phyloP scores from a whole-genome alignment of 495 filamentous ascomycete species.

The Talaromyces proteolyticus region DNA sequence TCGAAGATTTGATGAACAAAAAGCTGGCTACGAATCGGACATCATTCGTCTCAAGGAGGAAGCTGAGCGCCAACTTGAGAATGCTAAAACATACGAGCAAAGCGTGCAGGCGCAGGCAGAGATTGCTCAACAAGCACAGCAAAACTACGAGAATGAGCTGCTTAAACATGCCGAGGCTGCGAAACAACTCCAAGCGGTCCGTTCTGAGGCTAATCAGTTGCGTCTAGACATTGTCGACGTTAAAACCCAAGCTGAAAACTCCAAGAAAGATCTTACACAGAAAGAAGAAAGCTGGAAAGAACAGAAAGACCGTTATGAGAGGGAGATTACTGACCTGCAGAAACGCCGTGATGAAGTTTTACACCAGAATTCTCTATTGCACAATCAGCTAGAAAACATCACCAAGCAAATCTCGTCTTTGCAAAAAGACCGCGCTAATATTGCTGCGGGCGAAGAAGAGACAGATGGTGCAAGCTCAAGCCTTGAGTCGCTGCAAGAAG shows the following conservation, averaged over 20 bases:
- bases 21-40: conserved; percentile 63
- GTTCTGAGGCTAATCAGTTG: conserved; percentile 73
- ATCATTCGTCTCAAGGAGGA: conserved; percentile 82
- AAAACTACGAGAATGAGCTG: conserved; percentile 90
- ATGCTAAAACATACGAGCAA: conserved; percentile 77
- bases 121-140: conserved; percentile 87
- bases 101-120: conserved; percentile 89
- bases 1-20: conserved; percentile 75
- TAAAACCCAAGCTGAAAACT: conserved; percentile 74
- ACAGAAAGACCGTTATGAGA: conserved; percentile 70
- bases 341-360: conserved; percentile 72
- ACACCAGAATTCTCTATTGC: conserved; percentile 80
- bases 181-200: conserved; percentile 69
- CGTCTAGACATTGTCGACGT: conserved; percentile 66
- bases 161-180: conserved; percentile 93
- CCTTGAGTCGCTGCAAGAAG: conserved; percentile 72
- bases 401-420: conserved; percentile 69
- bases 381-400: conserved; percentile 81
- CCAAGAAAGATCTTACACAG: conserved; percentile 66
- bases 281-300: conserved; percentile 86
- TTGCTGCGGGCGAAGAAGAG: conserved; percentile 39
- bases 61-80: conserved; percentile 67
- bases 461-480: conserved; percentile 38
- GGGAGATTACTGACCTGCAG: conserved; percentile 73
- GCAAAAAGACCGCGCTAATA: conserved; percentile 60